These are phyloP conservation scores for Tylopilus sp. DNA, from an alignment of 768 basidiomycete species.

Conservation along the genomic window DNA sequence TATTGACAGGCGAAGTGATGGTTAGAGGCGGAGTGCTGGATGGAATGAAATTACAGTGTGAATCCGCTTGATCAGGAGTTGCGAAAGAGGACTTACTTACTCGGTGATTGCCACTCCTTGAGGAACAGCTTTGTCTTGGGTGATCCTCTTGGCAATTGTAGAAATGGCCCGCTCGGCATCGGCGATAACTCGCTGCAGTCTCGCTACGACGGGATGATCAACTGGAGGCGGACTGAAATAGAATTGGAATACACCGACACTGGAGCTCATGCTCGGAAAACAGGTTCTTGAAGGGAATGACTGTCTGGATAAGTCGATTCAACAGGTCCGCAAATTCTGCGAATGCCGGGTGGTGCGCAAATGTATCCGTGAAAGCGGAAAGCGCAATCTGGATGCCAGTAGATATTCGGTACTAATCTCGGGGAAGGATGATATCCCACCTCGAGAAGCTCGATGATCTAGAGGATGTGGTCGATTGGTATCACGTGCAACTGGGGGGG, in stretches of 20 bases:
- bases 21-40: constrained; percentile 1
- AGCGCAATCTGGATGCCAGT: constrained; percentile 21
- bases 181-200: constrained; percentile 15
- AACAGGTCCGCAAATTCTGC: constrained; percentile 10
- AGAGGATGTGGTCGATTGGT: neutral
- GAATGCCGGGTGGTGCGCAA: neutral
- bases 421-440: constrained; percentile 29
- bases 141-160: neutral
- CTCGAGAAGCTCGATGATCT: constrained; percentile 52
- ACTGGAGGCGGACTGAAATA: neutral
- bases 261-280: constrained; percentile 25
- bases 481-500: neutral
- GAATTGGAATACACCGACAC: constrained; percentile 12
- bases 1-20: neutral
- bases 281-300: constrained; percentile 17
- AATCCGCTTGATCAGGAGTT: constrained; percentile 1
- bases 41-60: neutral
- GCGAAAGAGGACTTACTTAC: constrained; percentile 13
- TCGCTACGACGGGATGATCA: constrained; percentile 12
- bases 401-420: neutral
- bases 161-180: constrained; percentile 7
- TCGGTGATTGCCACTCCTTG: neutral
- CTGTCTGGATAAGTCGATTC: constrained; percentile 15
- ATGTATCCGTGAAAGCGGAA: constrained; percentile 12
- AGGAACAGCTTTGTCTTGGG: neutral